Conservation (phyloP, 768 basidiomycete species). For the Calocybe gangraenosa region DNA sequence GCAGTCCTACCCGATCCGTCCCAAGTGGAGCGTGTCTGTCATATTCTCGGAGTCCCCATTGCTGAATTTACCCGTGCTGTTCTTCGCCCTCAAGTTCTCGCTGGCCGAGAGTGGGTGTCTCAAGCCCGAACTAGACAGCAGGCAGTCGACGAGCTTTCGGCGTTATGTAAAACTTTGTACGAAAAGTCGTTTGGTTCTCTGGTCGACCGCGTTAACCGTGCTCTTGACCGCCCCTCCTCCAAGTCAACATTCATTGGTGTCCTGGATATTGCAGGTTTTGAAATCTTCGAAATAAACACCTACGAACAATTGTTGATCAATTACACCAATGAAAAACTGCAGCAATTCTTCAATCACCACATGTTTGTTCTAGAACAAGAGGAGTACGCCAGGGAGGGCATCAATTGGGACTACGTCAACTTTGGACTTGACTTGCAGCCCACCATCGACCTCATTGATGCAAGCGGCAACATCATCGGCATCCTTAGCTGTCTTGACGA, state of each 20-base stretch:
- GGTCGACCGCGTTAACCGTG: conserved; percentile 93
- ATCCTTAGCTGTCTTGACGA: conserved; percentile 93
- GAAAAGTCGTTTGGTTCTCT: conserved; percentile 94
- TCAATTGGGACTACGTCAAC: conserved; percentile 97
- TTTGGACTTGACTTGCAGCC: conserved; percentile 97
- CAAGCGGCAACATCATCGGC: conserved; percentile 76
- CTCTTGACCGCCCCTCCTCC: conserved; percentile 87
- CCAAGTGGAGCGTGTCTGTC: conserved; percentile 86
- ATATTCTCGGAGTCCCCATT: conserved; percentile 84
- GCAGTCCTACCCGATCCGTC: conserved; percentile 74
- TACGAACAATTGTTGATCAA: conserved; percentile 99
- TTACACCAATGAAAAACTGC: conserved; percentile 97
- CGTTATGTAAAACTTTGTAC: conserved; percentile 92
- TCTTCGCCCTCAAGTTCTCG: conserved; percentile 84
- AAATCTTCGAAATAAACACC: conserved; percentile 91
- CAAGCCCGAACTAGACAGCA: conserved; percentile 91
- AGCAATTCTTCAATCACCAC: conserved; percentile 98
- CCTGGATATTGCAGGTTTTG: conserved; percentile 98
- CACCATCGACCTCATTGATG: conserved; percentile 96
- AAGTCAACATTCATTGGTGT: conserved; percentile 97
- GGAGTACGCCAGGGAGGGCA: conserved; percentile 93
- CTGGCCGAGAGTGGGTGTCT: conserved; percentile 95
- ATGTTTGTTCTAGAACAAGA: conserved; percentile 99
- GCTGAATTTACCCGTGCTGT: conserved; percentile 87
- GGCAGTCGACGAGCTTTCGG: conserved; percentile 86